A percentile compares a stretch with the other conserved stretches of the same genome.
Evolutionary conservation across 768 basidiomycete species (phyloP).

Genomic region (Russula griseocarnosa): DNA sequence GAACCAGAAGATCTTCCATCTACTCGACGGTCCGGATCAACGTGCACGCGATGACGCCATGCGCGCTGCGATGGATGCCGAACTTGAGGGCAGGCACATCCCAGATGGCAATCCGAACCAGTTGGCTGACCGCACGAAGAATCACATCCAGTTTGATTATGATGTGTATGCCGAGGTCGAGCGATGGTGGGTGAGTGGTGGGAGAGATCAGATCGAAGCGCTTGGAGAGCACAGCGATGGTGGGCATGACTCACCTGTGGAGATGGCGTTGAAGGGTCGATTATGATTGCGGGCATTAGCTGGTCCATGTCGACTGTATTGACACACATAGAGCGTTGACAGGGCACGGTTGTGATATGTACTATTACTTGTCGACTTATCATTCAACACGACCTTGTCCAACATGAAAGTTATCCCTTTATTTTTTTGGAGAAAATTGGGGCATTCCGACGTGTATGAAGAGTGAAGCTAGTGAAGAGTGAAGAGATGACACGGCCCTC

Average conservation of each 20-base stretch:
- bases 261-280: not conserved
- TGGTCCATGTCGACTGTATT: not conserved
- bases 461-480: too few relatives aligned
- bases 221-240: not conserved
- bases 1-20: conserved; percentile 54
- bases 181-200: conserved; percentile 45
- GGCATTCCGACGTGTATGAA: too few relatives aligned
- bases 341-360: not conserved
- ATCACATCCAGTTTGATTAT: conserved; percentile 45
- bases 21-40: conserved; percentile 53
- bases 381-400: not conserved
- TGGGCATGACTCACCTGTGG: not conserved
- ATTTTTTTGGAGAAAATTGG: too few relatives aligned
- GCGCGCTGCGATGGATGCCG: conserved; percentile 45
- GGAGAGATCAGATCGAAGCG: conserved; percentile 27
- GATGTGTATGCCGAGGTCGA: conserved; percentile 52
- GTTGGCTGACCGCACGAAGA: conserved; percentile 57
- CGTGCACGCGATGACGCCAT: conserved; percentile 48
- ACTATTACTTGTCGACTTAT: not conserved
- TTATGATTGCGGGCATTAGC: not conserved
- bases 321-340: not conserved
- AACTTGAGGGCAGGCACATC: conserved; percentile 31
- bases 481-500: too few relatives aligned
- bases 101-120: conserved; percentile 46
- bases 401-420: too few relatives aligned